Evolutionary conservation across 2,329 filamentous ascomycete species (phyloP), one percentile per base, ranked within the genome.

Genomic region (Sporothrix brunneoviolacea): DNA sequence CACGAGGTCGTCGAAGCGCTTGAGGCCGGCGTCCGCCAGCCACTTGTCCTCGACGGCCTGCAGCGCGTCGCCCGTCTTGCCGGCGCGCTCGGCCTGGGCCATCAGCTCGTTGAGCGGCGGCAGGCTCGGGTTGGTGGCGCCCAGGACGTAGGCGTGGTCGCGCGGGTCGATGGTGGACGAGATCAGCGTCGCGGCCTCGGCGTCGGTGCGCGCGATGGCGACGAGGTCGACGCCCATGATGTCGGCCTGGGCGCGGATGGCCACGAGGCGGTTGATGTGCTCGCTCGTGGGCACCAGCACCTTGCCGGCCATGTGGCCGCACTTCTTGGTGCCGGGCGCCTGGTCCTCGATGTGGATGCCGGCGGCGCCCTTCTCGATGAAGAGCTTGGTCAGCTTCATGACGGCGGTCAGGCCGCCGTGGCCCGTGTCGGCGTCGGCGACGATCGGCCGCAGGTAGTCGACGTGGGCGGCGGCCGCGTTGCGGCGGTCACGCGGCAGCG

Each of bases 261-360:
- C 91, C 18, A 90, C 84, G 5, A 98, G 81, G 24, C 93, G 84
- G 71, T 95, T 96, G 74, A 97, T 95, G 72, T 98, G 93, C 66
- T 97, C 93, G 54, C 90, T 87, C 1, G 91, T 82, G 0, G 93
- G 91, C 3, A 97, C 93, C 8, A 98, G 75, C 2, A 97, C 93
- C 67, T 97, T 98, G 59, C 93, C 93, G 1, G 93, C 93, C 54
- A 97, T 73, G 70, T 98, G 93, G 15, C 93, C 93, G 64, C 93
- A 98, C 71, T 97, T 98, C 76, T 98, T 98, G 54, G 91, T 91
- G 38, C 93, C 93, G 64, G 97, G 93, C 41, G 97, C 79, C 70
- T 98, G 93, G 64, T 98, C 93, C 68, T 98, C 93, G 55, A 98
- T 95, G 68, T 98, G 93, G 2, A 98, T 93, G 8, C 86, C 93